Evolutionary conservation across 2,329 filamentous ascomycete genomes (phyloP).

Genomic region (Penicillium brasilianum): DNA sequence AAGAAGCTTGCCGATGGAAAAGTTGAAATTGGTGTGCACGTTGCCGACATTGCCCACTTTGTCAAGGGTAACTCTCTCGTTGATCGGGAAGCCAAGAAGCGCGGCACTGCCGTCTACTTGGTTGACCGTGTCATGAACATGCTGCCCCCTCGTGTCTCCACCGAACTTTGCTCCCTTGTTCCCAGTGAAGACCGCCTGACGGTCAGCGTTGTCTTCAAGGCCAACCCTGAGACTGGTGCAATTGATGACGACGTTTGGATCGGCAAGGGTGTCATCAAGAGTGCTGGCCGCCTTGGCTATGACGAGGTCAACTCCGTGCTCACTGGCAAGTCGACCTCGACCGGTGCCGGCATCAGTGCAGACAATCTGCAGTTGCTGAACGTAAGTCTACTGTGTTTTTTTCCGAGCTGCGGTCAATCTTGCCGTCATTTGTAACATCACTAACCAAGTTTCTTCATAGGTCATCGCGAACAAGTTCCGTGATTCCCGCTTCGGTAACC

Average conservation of each 20-base stretch:
- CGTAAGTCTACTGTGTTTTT: constrained; percentile 54
- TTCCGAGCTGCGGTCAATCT: not conserved
- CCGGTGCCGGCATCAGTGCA: constrained; percentile 68
- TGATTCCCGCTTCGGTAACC: constrained; percentile 81
- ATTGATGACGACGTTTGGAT: constrained; percentile 90
- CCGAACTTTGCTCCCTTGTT: constrained; percentile 83
- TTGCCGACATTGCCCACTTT: constrained; percentile 94
- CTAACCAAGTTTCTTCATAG: constrained; percentile 43
- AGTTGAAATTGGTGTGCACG: constrained; percentile 92
- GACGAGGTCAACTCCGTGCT: constrained; percentile 85
- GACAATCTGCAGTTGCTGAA: constrained; percentile 83
- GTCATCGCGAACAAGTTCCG: constrained; percentile 87
- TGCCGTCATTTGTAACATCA: not conserved
- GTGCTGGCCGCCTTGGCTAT: constrained; percentile 81
- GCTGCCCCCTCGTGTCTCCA: constrained; percentile 82
- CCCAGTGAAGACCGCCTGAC: constrained; percentile 90
- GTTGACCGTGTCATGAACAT: constrained; percentile 88
- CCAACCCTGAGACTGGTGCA: constrained; percentile 81
- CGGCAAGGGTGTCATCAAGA: constrained; percentile 92
- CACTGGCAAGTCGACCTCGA: constrained; percentile 64
- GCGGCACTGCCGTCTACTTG: constrained; percentile 92
- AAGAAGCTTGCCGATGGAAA: constrained; percentile 82
- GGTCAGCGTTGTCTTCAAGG: constrained; percentile 90
- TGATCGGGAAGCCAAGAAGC: constrained; percentile 96
- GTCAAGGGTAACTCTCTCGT: constrained; percentile 95